Evolutionary conservation across 1,284 basidiomycete genomes (phyloP).

Genomic region (Sporisorium iseilematis-ciliati): DNA sequence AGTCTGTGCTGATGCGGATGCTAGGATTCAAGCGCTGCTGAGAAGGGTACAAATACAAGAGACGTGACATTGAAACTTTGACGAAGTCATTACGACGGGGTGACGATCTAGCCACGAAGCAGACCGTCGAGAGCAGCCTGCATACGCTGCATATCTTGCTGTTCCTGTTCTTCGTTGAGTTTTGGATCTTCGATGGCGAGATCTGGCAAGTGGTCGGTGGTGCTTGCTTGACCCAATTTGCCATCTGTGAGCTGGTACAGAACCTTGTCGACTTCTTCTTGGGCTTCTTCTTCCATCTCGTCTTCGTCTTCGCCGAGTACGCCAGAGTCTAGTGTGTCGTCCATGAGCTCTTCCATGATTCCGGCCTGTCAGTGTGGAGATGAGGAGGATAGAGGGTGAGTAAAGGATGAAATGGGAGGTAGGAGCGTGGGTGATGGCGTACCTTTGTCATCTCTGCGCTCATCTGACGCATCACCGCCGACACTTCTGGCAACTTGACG

Average conservation of each 20-base stretch:
- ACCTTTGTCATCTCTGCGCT: slow-evolving; percentile 97
- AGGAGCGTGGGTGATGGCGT: neutral
- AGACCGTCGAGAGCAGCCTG: slow-evolving; percentile 67
- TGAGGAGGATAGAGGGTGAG: neutral
- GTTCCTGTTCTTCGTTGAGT: slow-evolving; percentile 49
- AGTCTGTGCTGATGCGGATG: neutral
- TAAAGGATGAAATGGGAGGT: neutral
- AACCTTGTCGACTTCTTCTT: slow-evolving; percentile 96
- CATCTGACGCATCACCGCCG: slow-evolving; percentile 94
- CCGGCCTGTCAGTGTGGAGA: slow-evolving; percentile 60
- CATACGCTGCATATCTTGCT: slow-evolving; percentile 65
- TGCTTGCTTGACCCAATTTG: slow-evolving; percentile 73
- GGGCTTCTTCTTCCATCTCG: slow-evolving; percentile 94
- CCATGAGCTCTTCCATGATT: slow-evolving; percentile 72
- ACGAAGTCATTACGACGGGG: neutral
- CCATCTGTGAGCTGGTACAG: slow-evolving; percentile 95
- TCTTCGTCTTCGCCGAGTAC: slow-evolving; percentile 79
- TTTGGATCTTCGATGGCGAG: slow-evolving; percentile 49
- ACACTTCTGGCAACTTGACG: slow-evolving; percentile 91
- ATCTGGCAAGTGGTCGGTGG: slow-evolving; percentile 58
- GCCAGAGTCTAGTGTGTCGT: slow-evolving; percentile 71
- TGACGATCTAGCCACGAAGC: slow-evolving; percentile 62
- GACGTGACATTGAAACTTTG: neutral
- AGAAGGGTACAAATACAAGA: slow-evolving; percentile 8
- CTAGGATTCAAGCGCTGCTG: neutral